phyloP scores from a whole-genome alignment of 2,329 filamentous ascomycete species.

The Trichoderma cornu-damae region DNA sequence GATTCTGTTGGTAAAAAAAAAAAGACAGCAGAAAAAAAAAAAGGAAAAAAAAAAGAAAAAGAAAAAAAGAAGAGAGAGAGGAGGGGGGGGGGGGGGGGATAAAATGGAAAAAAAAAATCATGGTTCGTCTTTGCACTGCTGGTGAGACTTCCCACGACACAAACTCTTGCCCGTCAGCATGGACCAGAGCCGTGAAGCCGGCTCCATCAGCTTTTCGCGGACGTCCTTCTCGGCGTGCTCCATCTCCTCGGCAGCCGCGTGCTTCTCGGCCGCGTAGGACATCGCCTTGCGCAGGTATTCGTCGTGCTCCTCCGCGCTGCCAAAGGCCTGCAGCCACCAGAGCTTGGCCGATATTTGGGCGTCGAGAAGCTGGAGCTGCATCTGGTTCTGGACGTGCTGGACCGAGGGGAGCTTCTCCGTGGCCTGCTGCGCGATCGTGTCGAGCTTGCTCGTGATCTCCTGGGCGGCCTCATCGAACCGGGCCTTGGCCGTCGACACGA shows the following conservation, averaged over 20 bases:
- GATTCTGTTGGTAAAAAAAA: not conserved
- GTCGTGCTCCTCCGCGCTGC: slow-evolving; percentile 43
- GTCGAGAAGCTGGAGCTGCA: slow-evolving; percentile 44
- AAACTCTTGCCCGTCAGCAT: slow-evolving; percentile 26
- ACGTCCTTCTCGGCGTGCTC: slow-evolving; percentile 23
- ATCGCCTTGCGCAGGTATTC: slow-evolving; percentile 46
- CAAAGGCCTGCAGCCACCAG: slow-evolving; percentile 52
- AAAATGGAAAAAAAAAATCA: not conserved
- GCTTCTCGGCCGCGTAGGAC: slow-evolving; percentile 37
- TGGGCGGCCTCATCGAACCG: slow-evolving; percentile 22
- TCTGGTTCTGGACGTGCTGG: slow-evolving; percentile 35
- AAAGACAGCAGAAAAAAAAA: not conserved
- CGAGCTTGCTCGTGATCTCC: slow-evolving; percentile 22
- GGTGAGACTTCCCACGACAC: slow-evolving; percentile 16
- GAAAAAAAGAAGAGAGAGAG: too few relatives aligned
- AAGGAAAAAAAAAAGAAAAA: not conserved
- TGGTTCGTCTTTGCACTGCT: not conserved
- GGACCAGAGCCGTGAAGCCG: slow-evolving; percentile 20
- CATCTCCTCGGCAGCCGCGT: slow-evolving; percentile 30
- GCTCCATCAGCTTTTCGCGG: slow-evolving; percentile 27
- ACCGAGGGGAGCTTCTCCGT: slow-evolving; percentile 23
- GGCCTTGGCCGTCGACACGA: slow-evolving; percentile 22
- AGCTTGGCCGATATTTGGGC: slow-evolving; percentile 54
- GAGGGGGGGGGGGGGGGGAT: too few relatives aligned
- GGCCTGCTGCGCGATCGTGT: slow-evolving; percentile 20